Conservation (phyloP, 192 early-diverging fungal species). For the Mortierella alpina region DNA sequence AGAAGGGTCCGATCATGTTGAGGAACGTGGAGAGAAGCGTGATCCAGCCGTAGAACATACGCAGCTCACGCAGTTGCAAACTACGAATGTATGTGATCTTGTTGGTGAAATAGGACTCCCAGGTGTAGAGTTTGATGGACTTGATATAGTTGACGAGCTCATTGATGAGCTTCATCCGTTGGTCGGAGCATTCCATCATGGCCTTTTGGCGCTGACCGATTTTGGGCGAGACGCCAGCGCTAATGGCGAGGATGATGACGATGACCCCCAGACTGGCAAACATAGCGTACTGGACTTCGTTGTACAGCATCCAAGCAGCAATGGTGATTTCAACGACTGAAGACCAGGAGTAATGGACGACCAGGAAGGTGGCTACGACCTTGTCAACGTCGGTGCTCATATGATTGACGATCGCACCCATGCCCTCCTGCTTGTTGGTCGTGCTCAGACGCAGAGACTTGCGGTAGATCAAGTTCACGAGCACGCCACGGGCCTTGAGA, state of each 20-base stretch:
- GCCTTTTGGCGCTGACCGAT: neutral
- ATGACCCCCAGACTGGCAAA: conserved; percentile 51
- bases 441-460: conserved; percentile 67
- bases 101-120: conserved; percentile 65
- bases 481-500: conserved; percentile 61
- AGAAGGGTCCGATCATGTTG: conserved; percentile 45
- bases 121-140: conserved; percentile 78
- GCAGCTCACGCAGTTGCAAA: conserved; percentile 44
- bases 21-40: conserved; percentile 5
- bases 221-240: neutral
- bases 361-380: conserved; percentile 14
- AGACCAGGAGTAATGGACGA: conserved; percentile 45
- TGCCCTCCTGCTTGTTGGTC: conserved; percentile 65
- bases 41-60: conserved; percentile 23
- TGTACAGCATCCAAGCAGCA: conserved; percentile 27
- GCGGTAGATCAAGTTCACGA: conserved; percentile 67
- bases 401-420: conserved; percentile 73
- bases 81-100: conserved; percentile 40
- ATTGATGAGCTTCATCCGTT: conserved; percentile 75
- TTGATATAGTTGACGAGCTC: conserved; percentile 74
- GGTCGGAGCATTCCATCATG: conserved; percentile 53
- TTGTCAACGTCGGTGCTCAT: conserved; percentile 63
- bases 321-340: conserved; percentile 33
- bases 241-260: neutral
- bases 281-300: conserved; percentile 29